These are phyloP conservation scores for Globisporangium spinosum DNA, from an alignment of 352 stramenopile species.

Conservation along the genomic window DNA sequence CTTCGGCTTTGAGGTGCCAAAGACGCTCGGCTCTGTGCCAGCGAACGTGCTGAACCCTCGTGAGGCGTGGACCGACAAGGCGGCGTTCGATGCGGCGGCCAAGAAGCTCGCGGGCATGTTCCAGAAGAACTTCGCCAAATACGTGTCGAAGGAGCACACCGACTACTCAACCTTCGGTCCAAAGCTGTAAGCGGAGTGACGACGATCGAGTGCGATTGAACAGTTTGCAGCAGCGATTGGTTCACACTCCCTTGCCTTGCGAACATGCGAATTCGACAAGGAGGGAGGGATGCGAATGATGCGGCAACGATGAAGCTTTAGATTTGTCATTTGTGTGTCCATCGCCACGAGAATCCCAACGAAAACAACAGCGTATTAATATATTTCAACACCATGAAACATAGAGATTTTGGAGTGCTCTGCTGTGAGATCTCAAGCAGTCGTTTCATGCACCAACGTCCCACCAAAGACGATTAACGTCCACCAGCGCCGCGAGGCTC, in stretches of 20 bases:
- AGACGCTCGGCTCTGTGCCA: conserved; percentile 83
- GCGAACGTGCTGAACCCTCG: conserved; percentile 89
- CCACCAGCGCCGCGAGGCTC: too few species aligned
- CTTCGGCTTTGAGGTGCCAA: conserved; percentile 95
- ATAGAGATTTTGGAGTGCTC: not conserved
- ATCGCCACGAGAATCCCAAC: not conserved
- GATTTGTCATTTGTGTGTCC: not conserved
- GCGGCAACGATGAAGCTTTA: not conserved
- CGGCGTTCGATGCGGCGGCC: conserved; percentile 88
- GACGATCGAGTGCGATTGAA: not conserved
- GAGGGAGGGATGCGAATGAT: not conserved
- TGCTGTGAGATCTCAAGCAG: not conserved
- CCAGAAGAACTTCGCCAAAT: conserved; percentile 91
- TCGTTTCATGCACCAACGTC: not conserved
- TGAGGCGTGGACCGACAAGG: conserved; percentile 92
- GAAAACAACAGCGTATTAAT: not conserved
- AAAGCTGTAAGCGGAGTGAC: not conserved
- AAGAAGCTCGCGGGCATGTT: conserved; percentile 96
- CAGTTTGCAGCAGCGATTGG: not conserved
- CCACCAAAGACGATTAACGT: too few species aligned
- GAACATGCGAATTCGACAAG: not conserved
- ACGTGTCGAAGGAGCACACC: not conserved
- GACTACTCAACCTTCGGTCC: conserved; percentile 8
- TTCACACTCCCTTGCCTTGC: not conserved
- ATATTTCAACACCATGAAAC: conserved; percentile 2